Evolutionary conservation across 2,329 filamentous ascomycete genomes (phyloP).

Genomic region (Colletotrichum spinosum): DNA sequence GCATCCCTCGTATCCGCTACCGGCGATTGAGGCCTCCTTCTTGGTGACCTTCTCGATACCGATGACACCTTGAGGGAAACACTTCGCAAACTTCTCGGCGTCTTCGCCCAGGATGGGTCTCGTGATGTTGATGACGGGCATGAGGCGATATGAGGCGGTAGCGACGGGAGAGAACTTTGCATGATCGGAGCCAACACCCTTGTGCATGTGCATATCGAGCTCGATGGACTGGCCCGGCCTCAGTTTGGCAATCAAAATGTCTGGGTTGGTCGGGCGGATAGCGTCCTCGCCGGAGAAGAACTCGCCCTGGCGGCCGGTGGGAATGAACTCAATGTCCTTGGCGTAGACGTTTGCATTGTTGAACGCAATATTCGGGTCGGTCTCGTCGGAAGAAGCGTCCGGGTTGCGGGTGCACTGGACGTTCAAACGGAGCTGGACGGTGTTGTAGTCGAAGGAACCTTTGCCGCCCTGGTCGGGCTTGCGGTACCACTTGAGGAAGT

Average conservation of each 20-base stretch:
- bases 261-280: slow-evolving; percentile 85
- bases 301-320: slow-evolving; percentile 75
- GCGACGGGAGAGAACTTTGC: slow-evolving; percentile 98
- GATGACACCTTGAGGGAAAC: slow-evolving; percentile 92
- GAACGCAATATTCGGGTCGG: slow-evolving; percentile 87
- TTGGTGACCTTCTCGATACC: slow-evolving; percentile 78
- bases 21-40: slow-evolving; percentile 69
- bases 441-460: slow-evolving; percentile 84
- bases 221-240: slow-evolving; percentile 89
- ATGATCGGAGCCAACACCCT: slow-evolving; percentile 93
- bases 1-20: slow-evolving; percentile 77
- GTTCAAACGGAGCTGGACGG: slow-evolving; percentile 81
- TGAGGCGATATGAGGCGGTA: slow-evolving; percentile 90
- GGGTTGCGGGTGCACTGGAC: slow-evolving; percentile 84
- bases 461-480: slow-evolving; percentile 75
- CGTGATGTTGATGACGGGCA: slow-evolving; percentile 88
- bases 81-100: slow-evolving; percentile 88
- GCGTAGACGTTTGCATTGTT: slow-evolving; percentile 87
- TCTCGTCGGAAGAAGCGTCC: slow-evolving; percentile 77
- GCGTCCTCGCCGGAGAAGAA: slow-evolving; percentile 76
- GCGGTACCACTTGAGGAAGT: slow-evolving; percentile 85
- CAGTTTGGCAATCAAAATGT: slow-evolving; percentile 94
- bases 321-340: slow-evolving; percentile 79
- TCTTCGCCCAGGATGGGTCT: slow-evolving; percentile 87
- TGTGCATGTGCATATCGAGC: slow-evolving; percentile 91